Conservation (phyloP, 768 basidiomycete species). For the Mycena leptocephala region DNA sequence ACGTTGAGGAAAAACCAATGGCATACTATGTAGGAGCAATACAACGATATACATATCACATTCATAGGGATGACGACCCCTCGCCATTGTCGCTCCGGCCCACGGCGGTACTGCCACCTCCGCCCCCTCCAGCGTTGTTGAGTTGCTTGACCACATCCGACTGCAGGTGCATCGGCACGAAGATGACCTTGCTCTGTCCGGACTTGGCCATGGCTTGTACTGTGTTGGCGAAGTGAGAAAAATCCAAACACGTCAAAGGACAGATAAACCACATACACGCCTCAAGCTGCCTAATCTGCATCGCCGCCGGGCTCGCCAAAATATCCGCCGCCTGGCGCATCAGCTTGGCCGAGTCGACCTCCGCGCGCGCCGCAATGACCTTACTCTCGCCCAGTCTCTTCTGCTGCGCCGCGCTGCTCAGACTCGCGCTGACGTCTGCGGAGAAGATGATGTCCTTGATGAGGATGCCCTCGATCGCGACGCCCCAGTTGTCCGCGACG, state of each 20-base stretch:
- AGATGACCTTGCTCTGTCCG: conserved; percentile 92
- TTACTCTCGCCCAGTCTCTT: conserved; percentile 98
- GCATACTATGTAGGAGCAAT: background rate
- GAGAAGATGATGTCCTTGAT: conserved; percentile 97
- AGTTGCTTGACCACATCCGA: conserved; percentile 77
- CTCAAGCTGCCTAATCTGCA: conserved; percentile 98
- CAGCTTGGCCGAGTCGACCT: conserved; percentile 94
- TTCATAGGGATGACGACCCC: background rate
- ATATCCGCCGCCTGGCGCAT: conserved; percentile 99
- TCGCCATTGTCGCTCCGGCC: background rate
- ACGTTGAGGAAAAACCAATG: background rate
- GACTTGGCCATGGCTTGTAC: conserved; percentile 96
- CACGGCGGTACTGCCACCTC: background rate
- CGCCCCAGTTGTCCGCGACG: conserved; percentile 96
- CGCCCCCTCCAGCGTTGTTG: background rate
- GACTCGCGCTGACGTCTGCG: conserved; percentile 88
- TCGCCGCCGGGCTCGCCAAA: conserved; percentile 93
- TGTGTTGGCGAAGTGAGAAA: conserved; percentile 31
- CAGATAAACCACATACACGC: conserved; percentile 63
- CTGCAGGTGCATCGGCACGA: conserved; percentile 94
- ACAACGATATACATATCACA: background rate
- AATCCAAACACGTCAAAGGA: background rate
- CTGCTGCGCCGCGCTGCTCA: conserved; percentile 96
- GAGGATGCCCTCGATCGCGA: conserved; percentile 95
- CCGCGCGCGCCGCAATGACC: conserved; percentile 95